Evolutionary conservation across 1,284 basidiomycete species (phyloP).

Genomic region (Tausonia pullulans): DNA sequence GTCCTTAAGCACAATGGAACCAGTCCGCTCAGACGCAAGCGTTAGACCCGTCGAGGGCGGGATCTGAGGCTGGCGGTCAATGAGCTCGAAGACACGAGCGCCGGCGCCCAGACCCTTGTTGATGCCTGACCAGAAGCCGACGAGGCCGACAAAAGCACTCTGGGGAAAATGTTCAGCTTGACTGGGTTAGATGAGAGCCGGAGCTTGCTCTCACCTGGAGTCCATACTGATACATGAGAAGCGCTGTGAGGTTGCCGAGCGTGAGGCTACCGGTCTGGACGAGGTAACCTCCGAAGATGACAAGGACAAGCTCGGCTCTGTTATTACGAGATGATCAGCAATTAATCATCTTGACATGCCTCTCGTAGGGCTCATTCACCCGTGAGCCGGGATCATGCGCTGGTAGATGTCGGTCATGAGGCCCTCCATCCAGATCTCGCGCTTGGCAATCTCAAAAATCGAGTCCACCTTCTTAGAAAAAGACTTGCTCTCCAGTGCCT

Average conservation of each 20-base stretch:
- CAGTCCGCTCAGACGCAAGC: slow-evolving; percentile 49
- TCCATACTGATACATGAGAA: slow-evolving; percentile 66
- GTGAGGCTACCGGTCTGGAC: slow-evolving; percentile 79
- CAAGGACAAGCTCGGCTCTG: not conserved
- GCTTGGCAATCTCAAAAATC: slow-evolving; percentile 53
- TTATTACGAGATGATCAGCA: no score
- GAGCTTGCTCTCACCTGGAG: not conserved
- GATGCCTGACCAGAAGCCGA: slow-evolving; percentile 36
- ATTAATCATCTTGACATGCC: no score
- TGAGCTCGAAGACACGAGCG: slow-evolving; percentile 79
- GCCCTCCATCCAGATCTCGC: slow-evolving; percentile 8
- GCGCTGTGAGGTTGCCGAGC: slow-evolving; percentile 78
- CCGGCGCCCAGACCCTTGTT: slow-evolving; percentile 66
- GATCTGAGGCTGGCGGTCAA: slow-evolving; percentile 68
- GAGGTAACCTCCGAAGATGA: slow-evolving; percentile 61
- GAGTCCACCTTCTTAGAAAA: slow-evolving; percentile 47
- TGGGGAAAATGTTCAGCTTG: not conserved
- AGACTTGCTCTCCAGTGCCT: slow-evolving; percentile 54
- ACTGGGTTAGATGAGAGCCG: not conserved
- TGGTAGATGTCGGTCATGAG: slow-evolving; percentile 10
- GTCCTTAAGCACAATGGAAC: slow-evolving; percentile 61
- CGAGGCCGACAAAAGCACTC: slow-evolving; percentile 33
- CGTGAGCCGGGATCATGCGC: not conserved
- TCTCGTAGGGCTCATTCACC: not conserved
- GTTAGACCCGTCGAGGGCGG: slow-evolving; percentile 51